Evolutionary conservation across 441 rosid genomes (phyloP).

Genomic region (Corymbia citriodora): DNA sequence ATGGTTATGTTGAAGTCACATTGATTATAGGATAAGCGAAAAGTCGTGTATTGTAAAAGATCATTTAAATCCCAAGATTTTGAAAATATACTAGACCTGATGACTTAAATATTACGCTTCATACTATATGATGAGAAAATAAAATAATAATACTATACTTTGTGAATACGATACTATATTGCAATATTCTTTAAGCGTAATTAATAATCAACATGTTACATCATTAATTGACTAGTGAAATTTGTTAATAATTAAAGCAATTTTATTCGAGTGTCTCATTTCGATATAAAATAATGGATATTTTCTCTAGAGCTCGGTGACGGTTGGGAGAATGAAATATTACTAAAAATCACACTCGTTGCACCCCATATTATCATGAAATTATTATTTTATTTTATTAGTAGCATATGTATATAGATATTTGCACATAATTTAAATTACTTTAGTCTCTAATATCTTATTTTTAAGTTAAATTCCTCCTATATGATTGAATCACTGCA

Average conservation of each 20-base stretch:
- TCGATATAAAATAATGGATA: neutral
- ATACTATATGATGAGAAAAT: neutral
- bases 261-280: neutral
- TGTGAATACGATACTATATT: accelerated
- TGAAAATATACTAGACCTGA: accelerated
- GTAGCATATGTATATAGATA: accelerated
- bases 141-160: neutral
- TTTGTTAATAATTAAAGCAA: neutral
- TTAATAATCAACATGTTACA: neutral
- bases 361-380: neutral
- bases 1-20: neutral
- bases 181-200: neutral
- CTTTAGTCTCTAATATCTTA: neutral
- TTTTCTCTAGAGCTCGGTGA: neutral
- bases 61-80: neutral
- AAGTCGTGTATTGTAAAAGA: accelerated
- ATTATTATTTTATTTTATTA: neutral
- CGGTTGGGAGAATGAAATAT: accelerated
- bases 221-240: neutral
- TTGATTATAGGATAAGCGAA: neutral
- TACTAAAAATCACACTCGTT: neutral
- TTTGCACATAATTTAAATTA: neutral
- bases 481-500: neutral
- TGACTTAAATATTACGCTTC: accelerated
- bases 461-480: neutral